Evolutionary conservation across 805 yeast species (phyloP).

Genomic region (Yamadazyma sp.): DNA sequence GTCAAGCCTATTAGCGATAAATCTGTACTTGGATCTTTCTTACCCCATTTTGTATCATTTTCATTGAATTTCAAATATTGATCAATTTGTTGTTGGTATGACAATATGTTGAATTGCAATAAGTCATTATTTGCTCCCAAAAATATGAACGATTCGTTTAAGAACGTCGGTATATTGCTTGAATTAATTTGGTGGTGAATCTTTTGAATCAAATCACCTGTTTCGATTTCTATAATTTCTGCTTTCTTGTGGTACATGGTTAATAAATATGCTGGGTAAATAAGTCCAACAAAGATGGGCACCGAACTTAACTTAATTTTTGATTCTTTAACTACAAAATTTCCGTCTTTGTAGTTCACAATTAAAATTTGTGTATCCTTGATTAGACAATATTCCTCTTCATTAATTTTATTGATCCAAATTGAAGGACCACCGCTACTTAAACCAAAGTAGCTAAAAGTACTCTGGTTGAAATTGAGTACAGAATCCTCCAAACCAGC

Average conservation of each 20-base stretch:
- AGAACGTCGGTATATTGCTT: slow-evolving; percentile 10
- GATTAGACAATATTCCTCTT: slow-evolving; percentile 21
- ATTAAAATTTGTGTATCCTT: slow-evolving; percentile 29
- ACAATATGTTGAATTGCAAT: slow-evolving; percentile 25
- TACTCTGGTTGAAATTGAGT: slow-evolving; percentile 15
- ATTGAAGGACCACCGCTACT: slow-evolving; percentile 25
- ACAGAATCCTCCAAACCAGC: neutral
- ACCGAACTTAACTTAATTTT: slow-evolving; percentile 21
- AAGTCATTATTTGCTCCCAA: slow-evolving; percentile 31
- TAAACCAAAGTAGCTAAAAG: slow-evolving; percentile 40
- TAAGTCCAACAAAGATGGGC: slow-evolving; percentile 24
- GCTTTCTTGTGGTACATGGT: slow-evolving; percentile 28
- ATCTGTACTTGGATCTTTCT: slow-evolving; percentile 27
- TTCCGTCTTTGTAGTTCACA: slow-evolving; percentile 13
- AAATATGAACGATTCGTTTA: slow-evolving; percentile 8
- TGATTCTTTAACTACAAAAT: slow-evolving; percentile 13
- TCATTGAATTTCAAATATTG: slow-evolving; percentile 24
- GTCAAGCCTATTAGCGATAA: slow-evolving; percentile 29
- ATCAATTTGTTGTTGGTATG: slow-evolving; percentile 33
- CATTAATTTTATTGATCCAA: slow-evolving; percentile 17
- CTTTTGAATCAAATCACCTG: slow-evolving; percentile 34
- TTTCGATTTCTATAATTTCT: slow-evolving; percentile 32
- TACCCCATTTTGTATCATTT: slow-evolving; percentile 15
- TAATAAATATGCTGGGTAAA: slow-evolving; percentile 33
- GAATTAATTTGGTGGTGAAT: slow-evolving; percentile 30